Evolutionary conservation across 164 flowering plant species (phyloP), one percentile per base, ranked within the genome.

Genomic region (Vitis riparia): DNA sequence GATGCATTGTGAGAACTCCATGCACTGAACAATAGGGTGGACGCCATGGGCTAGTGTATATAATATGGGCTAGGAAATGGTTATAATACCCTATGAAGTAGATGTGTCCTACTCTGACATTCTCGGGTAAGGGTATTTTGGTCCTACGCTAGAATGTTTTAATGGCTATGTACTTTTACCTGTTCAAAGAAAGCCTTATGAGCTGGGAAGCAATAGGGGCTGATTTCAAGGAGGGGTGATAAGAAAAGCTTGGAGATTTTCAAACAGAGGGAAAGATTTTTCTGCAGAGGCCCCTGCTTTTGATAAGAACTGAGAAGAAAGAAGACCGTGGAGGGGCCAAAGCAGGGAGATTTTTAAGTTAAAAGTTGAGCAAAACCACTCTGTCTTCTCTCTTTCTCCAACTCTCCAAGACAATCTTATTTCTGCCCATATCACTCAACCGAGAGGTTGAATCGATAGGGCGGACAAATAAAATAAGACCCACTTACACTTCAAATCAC

Each of bases 181-280:
- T 29, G 68, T 5, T 10, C 70, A 73, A 65, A 32, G 48, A 57
- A 47, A 11, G 67, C 14, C 37, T 60, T 7, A 73, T 73, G 74
- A 77, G 80, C 77, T 73, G 80, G 68, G 69, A 70, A 13, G 80
- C 80, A 73, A 58, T 61, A 63, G 44, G 44, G 71, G 7, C n/a
- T 11, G 57, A 48, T 65, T 68, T 64, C 51, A 76, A 68, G 60
- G 51, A 64, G 10, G 13, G 62, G 15, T 15, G 19, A 37, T 37
- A 37, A 37, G 57, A 47, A 60, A 29, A 60, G 32, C 65, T 52
- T 23, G 51, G 52, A 65, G 13, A 29, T 29, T 66, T 66, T 19
- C n/a, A 11, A 37, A 52, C 29, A 49, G 15, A 48, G 51, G 62
- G 29, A 64, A 63, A 57, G 52, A 62, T 61, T 62, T 70, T 32